Percentiles rank a stretch among this genome's conserved stretches.
Conservation (phyloP, 2,329 filamentous ascomycete species). For the Penicillium aurantiogriseum region DNA sequence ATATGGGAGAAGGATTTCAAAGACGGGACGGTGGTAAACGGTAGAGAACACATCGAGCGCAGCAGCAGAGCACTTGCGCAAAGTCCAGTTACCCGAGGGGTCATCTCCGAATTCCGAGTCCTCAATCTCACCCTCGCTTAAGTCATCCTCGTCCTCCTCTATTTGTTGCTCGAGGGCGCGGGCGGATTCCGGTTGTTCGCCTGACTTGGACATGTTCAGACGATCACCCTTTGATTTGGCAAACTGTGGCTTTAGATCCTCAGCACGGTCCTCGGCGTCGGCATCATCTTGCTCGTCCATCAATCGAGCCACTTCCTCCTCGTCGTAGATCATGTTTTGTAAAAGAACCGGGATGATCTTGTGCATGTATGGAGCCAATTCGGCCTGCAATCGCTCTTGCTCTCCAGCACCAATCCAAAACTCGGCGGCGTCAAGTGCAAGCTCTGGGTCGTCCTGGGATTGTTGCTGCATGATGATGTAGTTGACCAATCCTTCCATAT, state of each 20-base stretch:
- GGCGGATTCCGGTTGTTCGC: conserved; percentile 33
- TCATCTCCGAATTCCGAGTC: conserved; percentile 71
- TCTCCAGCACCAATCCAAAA: conserved; percentile 96
- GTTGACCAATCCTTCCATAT: conserved; percentile 82
- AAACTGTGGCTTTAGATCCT: conserved; percentile 92
- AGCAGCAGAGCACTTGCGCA: conserved; percentile 94
- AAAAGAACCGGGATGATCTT: conserved; percentile 89
- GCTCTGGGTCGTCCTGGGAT: conserved; percentile 75
- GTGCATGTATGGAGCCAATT: conserved; percentile 72
- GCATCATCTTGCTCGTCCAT: conserved; percentile 86
- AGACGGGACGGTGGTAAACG: conserved; percentile 84
- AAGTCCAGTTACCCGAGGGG: conserved; percentile 89
- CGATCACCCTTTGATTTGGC: conserved; percentile 67
- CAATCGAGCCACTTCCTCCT: conserved; percentile 84
- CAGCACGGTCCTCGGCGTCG: conserved; percentile 80
- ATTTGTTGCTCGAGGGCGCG: conserved; percentile 49
- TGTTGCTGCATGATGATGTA: conserved; percentile 91
- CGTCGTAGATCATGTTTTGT: conserved; percentile 93
- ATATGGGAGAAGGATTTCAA: conserved; percentile 88
- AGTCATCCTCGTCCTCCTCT: conserved; percentile 60
- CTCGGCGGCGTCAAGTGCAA: conserved; percentile 91
- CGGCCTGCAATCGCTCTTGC: conserved; percentile 73
- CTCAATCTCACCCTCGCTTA: conserved; percentile 83
- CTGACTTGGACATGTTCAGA: conserved; percentile 53
- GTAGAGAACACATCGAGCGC: conserved; percentile 91